Base-by-base conservation (phyloP, 495 filamentous ascomycete species). In the Lophiotrema nucula region DNA sequence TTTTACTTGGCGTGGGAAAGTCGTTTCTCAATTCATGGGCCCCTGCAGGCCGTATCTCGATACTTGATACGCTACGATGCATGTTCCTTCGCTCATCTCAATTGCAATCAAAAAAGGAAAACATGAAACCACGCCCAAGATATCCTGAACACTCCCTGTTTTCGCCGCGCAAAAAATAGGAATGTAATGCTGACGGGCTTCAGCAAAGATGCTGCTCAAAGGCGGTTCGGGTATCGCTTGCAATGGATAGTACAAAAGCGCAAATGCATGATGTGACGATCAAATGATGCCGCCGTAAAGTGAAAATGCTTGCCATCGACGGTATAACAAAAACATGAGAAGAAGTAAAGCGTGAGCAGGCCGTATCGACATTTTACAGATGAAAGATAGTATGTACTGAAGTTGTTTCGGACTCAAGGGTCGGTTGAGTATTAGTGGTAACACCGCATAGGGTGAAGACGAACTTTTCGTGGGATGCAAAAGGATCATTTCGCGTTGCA, bases 141-240 rank as follows among this genome's bases (percentile, higher is more conserved):
- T n/a, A 35, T n/a, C 31, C 31, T 15, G 31, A 35, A 8, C 18
- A 18, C 10, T 18, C 18, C 39, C 39, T 18, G 18, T 6, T 21
- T 43, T 21, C 19, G 39, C 39, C 39, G 6, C n/a, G 6, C 39
- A 43, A 43, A 18, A 11, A 21, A 43, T 35, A 15, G 31, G 31
- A 35, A 35, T 35, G n/a, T n/a, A n/a, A 47, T 50, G 47, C 47
- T 35, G 47, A 50, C 47, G 26, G 27, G 23, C 47, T 38, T 50
- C 47, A 50, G 25, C 28, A 31, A 11, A 21, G 19, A 16, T 16
- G 39, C 42, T 49, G 46, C 54, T 45, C 39, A 51, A 38, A 49
- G 35, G 54, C 59, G 44, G 48, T 47, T 47, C 47, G 60, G 60
- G 60, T 63, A 63, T 63, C 60, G 47, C 28, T 46, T 47, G 47